phyloP scores from a whole-genome alignment of 192 early-diverging fungal genomes.

The Jimgerdemannia flammicorona region DNA sequence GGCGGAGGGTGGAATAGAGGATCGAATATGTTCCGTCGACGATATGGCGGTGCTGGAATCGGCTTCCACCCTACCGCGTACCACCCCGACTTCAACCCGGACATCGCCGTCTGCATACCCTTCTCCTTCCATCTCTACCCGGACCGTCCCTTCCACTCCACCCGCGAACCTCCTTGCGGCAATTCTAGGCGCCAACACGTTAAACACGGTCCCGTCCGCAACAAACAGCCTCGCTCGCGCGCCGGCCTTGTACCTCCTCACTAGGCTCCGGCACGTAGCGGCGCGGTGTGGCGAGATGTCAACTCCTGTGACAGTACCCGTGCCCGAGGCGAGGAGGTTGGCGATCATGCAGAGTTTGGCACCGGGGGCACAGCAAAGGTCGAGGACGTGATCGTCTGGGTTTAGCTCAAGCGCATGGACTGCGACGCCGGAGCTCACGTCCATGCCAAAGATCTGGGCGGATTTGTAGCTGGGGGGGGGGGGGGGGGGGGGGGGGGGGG shows the following conservation, averaged over 20 bases:
- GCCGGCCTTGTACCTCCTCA: conserved; percentile 67
- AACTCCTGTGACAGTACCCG: conserved; percentile 91
- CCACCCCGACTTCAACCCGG: background rate
- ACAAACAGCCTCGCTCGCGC: conserved; percentile 63
- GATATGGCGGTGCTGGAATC: conserved; percentile 5
- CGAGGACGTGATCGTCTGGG: conserved; percentile 82
- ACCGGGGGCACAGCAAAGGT: conserved; percentile 60
- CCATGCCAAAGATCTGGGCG: conserved; percentile 50
- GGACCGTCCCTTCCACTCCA: conserved; percentile 10
- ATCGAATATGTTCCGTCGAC: background rate
- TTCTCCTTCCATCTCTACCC: background rate
- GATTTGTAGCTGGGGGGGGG: conserved; percentile 19
- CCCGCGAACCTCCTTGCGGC: conserved; percentile 4
- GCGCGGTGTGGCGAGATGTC: conserved; percentile 75
- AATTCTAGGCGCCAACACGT: conserved; percentile 57
- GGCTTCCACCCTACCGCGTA: background rate
- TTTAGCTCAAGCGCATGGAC: conserved; percentile 70
- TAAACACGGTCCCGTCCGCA: conserved; percentile 82
- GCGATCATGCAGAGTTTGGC: conserved; percentile 83
- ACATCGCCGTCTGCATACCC: conserved; percentile 10
- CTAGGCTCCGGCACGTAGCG: conserved; percentile 65
- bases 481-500: background rate
- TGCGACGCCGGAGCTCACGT: conserved; percentile 83
- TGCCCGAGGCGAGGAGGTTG: conserved; percentile 60
- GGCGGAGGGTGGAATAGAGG: background rate